Evolutionary conservation across 805 yeast species (phyloP), one percentile per base, ranked within the genome.

Genomic region (Dipodascus albidus): DNA sequence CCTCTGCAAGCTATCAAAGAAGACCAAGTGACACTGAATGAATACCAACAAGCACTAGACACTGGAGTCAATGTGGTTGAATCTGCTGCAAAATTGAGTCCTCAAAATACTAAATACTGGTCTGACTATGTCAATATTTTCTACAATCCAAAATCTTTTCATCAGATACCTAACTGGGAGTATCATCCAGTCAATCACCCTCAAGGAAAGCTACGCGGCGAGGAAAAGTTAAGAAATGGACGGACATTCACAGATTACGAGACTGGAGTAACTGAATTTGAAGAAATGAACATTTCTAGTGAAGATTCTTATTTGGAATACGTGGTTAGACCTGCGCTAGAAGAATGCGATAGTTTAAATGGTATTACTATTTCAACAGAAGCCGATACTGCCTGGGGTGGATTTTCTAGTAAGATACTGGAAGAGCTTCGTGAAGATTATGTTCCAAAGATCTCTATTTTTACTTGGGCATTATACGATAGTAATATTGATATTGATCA

Each of bases 371-470:
- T 87, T 0, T 62, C 82, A 1, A 77, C 85, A 0, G 96, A 89
- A 52, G 59, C 83, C 2, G 95, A 87, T 62, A 74, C 80, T 21
- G 85, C 84, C 0, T 91, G 98, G 98, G 84, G 88, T 50, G 96
- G 96, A 0, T 80, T 85, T 59, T 67, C 86, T 2, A 64, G 69
- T 44, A 73, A 74, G 49, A 58, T 81, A 57, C 54, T 89, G 22
- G 60, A 68, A n/a, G 76, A 74, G 4, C 51, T 89, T 19, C 72
- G 78, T 53, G 96, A 90, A 63, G 95, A 87, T 60, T 83, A 77
- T 59, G 70, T 82, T 15, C 75, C 82, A 1, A 81, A 80, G 60
- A 62, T 66, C 1, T 60, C 72, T 1, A 56, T 75, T 0, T 70
- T 75, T 44, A 70, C 76, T 1, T 81, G 83, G 80, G 78, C 75